Conservation (phyloP, 257 asterid species). For the Knoxia roxburghii region DNA sequence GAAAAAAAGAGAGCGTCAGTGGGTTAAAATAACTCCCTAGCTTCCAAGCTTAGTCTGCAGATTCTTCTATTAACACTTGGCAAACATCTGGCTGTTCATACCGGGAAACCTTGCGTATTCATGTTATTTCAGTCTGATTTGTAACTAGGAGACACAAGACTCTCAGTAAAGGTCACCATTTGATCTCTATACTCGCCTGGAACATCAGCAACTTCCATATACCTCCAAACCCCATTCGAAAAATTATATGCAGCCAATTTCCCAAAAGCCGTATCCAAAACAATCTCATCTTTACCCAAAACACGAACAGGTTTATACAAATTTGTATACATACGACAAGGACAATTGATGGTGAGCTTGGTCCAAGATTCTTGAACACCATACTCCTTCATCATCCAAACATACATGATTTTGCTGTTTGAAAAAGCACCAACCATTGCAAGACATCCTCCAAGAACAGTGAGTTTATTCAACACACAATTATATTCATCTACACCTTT, state of each 20-base stretch:
- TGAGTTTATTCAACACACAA: conserved; percentile 6
- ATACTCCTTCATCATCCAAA: conserved; percentile 38
- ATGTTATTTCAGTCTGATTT: conserved; percentile 13
- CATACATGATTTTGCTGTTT: too few species aligned
- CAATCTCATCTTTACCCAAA: conserved; percentile 20
- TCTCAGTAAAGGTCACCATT: conserved; percentile 20
- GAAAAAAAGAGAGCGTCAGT: too few species aligned
- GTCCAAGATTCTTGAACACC: conserved; percentile 33
- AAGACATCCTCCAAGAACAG: conserved; percentile 39
- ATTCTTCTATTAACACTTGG: too few species aligned
- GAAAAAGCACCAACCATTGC: conserved; percentile 24
- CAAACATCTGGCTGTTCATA: too few species aligned
- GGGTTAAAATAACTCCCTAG: too few species aligned
- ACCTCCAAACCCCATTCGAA: conserved; percentile 9
- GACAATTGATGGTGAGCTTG: conserved; percentile 18
- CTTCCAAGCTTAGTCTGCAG: too few species aligned
- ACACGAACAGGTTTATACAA: conserved; percentile 18
- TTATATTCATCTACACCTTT: too few species aligned
- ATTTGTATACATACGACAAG: not conserved
- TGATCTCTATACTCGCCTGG: too few species aligned
- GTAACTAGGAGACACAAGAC: conserved; percentile 22
- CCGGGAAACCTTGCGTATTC: too few species aligned
- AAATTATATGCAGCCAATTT: conserved; percentile 15
- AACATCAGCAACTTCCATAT: too few species aligned
- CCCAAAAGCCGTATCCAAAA: conserved; percentile 15